These are phyloP conservation scores for Coccomyxa subellipsoidea DNA, from an alignment of 163 green algal species.

Conservation along the genomic window DNA sequence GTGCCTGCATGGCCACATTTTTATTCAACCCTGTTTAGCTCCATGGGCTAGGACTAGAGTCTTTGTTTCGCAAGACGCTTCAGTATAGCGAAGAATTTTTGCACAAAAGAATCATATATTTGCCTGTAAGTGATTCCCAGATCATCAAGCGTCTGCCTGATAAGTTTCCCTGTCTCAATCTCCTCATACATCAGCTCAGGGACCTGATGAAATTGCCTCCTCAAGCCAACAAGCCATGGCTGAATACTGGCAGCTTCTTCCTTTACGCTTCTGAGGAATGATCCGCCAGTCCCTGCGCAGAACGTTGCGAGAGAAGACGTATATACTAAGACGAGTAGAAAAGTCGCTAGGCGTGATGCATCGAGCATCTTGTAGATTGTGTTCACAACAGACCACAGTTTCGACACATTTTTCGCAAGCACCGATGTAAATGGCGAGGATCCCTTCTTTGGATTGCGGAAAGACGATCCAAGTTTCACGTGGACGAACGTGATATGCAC, in stretches of 20 bases:
- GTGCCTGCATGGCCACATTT: slow-evolving; percentile 25
- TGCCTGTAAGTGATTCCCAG: slow-evolving; percentile 42
- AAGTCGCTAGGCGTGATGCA: too few species aligned
- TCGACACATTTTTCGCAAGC: too few species aligned
- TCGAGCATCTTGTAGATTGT: too few species aligned
- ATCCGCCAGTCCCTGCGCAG: neutral
- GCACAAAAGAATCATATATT: neutral
- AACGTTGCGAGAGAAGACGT: neutral
- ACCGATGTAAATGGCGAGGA: too few species aligned
- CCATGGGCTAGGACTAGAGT: too few species aligned
- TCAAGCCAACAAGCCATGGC: neutral
- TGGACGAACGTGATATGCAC: neutral
- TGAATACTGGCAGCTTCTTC: slow-evolving; percentile 2
- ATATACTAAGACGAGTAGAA: neutral
- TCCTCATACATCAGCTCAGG: slow-evolving; percentile 20
- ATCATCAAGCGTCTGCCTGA: slow-evolving; percentile 35
- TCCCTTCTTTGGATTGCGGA: neutral
- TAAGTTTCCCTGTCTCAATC: slow-evolving; percentile 1
- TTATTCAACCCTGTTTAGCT: too few species aligned
- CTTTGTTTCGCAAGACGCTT: too few species aligned
- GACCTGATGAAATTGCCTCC: neutral
- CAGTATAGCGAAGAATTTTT: too few species aligned
- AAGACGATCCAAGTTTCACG: neutral
- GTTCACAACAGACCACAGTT: too few species aligned
- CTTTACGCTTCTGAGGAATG: neutral